These are phyloP conservation scores for Periconia sp. DNA, from an alignment of 2,329 filamentous ascomycete species.

Conservation along the genomic window DNA sequence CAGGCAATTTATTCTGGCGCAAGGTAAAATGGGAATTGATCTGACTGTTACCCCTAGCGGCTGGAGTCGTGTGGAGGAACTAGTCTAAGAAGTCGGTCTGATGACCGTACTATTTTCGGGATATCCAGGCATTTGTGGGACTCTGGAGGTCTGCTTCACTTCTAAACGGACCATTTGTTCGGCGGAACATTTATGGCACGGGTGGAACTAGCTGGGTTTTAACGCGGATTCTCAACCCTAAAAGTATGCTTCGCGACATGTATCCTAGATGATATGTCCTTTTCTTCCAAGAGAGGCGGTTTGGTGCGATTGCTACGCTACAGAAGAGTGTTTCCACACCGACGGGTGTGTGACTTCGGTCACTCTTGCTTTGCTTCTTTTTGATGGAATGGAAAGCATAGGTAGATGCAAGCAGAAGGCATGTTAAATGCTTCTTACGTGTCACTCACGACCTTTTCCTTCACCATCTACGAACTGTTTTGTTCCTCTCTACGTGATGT, in stretches of 20 bases:
- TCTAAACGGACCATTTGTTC: background rate
- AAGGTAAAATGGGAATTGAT: background rate
- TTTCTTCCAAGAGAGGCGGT: slow-evolving; percentile 8
- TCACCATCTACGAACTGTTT: too few species aligned
- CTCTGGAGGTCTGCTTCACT: slow-evolving; percentile 2
- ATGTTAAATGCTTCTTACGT: background rate
- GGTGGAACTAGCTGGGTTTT: background rate
- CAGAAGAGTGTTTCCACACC: background rate
- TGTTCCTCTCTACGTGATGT: too few species aligned
- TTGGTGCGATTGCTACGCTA: slow-evolving; percentile 5
- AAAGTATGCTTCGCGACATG: slow-evolving; percentile 17
- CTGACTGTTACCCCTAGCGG: background rate
- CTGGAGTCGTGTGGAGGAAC: background rate
- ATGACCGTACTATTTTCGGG: background rate
- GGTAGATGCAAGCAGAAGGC: slow-evolving; percentile 3
- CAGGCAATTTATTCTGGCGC: slow-evolving; percentile 2
- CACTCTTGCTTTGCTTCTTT: background rate
- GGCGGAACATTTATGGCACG: background rate
- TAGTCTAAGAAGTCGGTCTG: background rate
- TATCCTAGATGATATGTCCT: slow-evolving; percentile 11
- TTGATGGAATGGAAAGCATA: background rate
- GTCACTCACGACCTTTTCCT: too few species aligned
- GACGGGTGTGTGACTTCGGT: background rate
- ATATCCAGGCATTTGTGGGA: background rate
- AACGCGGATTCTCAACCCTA: background rate